A percentile compares a stretch with the other conserved stretches of the same genome.
phyloP scores from a whole-genome alignment of 78 protist species.

The Dictyostelium capitatum region DNA sequence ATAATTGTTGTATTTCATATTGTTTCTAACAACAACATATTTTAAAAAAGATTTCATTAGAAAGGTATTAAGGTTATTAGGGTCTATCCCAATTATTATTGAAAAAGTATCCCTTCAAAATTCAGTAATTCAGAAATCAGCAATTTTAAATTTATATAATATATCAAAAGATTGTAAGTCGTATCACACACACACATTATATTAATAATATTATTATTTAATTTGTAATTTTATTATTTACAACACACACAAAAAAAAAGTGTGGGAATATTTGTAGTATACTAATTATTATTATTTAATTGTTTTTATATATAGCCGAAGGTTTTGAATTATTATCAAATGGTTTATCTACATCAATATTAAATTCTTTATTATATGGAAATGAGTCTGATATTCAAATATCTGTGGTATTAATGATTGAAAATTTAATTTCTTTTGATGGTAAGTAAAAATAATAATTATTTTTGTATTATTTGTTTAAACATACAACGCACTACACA shows the following conservation, averaged over 20 bases:
- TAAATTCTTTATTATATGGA: conserved; percentile 33
- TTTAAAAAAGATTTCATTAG: conserved; percentile 41
- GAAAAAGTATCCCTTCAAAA: conserved; percentile 21
- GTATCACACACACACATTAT: background rate
- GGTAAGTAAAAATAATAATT: background rate
- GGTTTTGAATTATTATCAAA: conserved; percentile 20
- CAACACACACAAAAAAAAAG: no score
- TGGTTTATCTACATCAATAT: conserved; percentile 4
- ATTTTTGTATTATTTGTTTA: background rate
- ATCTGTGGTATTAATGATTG: conserved; percentile 16
- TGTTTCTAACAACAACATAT: background rate
- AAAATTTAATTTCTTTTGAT: conserved; percentile 36
- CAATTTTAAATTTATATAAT: conserved; percentile 28
- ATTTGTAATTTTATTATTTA: background rate
- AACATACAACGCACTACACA: background rate
- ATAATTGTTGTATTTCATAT: background rate
- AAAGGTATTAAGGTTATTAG: conserved; percentile 57
- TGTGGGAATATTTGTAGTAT: background rate
- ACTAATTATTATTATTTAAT: background rate
- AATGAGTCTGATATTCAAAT: conserved; percentile 64
- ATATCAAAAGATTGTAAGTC: conserved; percentile 38
- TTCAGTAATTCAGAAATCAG: conserved; percentile 25
- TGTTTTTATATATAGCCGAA: conserved; percentile 11
- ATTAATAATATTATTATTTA: background rate
- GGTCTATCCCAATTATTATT: conserved; percentile 23